Percentiles rank a stretch among this genome's conserved stretches.
Conservation (phyloP, 352 stramenopile species). For the Pythium sukuiense region DNA sequence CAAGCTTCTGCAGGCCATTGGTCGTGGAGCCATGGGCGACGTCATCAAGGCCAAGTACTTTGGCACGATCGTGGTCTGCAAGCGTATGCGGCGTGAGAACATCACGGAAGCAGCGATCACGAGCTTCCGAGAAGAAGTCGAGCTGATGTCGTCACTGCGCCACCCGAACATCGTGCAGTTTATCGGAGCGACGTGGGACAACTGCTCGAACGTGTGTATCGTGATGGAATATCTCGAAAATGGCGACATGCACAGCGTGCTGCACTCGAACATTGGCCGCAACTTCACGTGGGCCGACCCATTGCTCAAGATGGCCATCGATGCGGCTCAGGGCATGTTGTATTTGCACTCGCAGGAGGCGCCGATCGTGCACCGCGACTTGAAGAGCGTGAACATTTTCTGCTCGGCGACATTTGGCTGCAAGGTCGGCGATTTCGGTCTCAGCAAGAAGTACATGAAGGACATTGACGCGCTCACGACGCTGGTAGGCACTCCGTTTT, state of each 20-base stretch:
- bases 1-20: constrained; percentile 79
- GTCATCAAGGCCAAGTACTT: constrained; percentile 90
- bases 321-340: constrained; percentile 84
- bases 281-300: constrained; percentile 86
- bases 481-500: constrained; percentile 84
- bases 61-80: constrained; percentile 86
- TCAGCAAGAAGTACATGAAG: constrained; percentile 80
- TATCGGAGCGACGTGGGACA: constrained; percentile 88
- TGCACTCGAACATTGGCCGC: constrained; percentile 78
- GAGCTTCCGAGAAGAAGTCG: constrained; percentile 85
- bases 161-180: constrained; percentile 91
- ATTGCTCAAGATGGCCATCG: constrained; percentile 86
- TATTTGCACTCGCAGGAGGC: constrained; percentile 86
- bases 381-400: constrained; percentile 90
- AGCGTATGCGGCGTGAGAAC: constrained; percentile 83
- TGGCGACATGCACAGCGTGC: constrained; percentile 84
- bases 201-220: constrained; percentile 87
- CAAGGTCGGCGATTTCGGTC: constrained; percentile 87
- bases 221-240: constrained; percentile 91
- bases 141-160: constrained; percentile 82
- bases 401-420: constrained; percentile 87
- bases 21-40: constrained; percentile 78
- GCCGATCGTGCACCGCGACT: constrained; percentile 81
- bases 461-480: constrained; percentile 84
- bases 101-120: constrained; percentile 70